These are phyloP conservation scores for Coniochaeta hoffmannii DNA, from an alignment of 2,329 filamentous ascomycete genomes.

Conservation along the genomic window DNA sequence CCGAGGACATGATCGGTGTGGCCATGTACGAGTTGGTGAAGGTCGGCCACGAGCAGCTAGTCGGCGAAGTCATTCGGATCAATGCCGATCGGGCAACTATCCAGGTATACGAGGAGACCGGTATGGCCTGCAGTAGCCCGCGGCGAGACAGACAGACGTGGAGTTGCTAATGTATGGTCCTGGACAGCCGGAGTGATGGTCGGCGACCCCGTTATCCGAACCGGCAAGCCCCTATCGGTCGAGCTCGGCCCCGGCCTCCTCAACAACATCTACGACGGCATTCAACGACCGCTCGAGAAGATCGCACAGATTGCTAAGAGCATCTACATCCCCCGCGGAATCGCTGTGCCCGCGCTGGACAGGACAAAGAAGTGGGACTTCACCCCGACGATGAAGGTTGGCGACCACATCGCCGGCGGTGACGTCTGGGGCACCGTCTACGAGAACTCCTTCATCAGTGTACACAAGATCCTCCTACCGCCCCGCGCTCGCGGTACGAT, in stretches of 20 bases:
- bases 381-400: constrained; percentile 83
- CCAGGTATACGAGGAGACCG: constrained; percentile 98
- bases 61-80: constrained; percentile 98
- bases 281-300: constrained; percentile 84
- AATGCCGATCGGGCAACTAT: constrained; percentile 93
- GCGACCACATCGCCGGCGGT: constrained; percentile 93
- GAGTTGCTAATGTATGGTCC: constrained; percentile 10
- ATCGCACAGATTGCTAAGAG: constrained; percentile 73
- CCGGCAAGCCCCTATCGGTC: constrained; percentile 93
- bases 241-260: constrained; percentile 94
- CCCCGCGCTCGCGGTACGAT: constrained; percentile 87
- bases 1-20: constrained; percentile 97
- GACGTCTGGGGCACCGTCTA: constrained; percentile 93
- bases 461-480: constrained; percentile 89
- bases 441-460: constrained; percentile 90
- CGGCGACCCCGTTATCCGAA: constrained; percentile 84
- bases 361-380: constrained; percentile 95
- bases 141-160: too few species aligned
- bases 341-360: constrained; percentile 79
- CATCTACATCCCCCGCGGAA: constrained; percentile 97
- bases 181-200: constrained; percentile 80
- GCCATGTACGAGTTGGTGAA: constrained; percentile 99
- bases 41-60: constrained; percentile 85
- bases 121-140: constrained; percentile 44
- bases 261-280: constrained; percentile 99